Evolutionary conservation across 257 asterid species (phyloP).

Genomic region (Ilex asprella): DNA sequence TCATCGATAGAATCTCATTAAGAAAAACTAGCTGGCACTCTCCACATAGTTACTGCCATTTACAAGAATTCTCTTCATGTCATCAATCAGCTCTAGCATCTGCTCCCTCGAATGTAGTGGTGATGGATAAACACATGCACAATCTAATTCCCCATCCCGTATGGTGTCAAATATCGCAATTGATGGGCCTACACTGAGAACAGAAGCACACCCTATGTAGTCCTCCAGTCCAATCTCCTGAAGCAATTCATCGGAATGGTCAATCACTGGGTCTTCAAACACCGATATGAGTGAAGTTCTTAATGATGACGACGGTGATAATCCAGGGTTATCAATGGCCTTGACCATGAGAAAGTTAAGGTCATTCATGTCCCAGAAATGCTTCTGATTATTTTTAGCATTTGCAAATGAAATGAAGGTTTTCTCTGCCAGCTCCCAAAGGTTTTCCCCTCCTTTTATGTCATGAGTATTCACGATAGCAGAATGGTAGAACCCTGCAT

Average conservation of each 20-base stretch:
- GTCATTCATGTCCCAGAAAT: constrained; percentile 76
- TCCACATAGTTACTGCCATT: constrained; percentile 15
- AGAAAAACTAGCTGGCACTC: not conserved
- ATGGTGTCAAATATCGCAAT: constrained; percentile 65
- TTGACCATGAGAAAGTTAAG: constrained; percentile 83
- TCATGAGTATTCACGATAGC: constrained; percentile 80
- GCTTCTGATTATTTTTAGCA: constrained; percentile 70
- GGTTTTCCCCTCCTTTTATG: constrained; percentile 43
- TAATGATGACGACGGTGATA: constrained; percentile 67
- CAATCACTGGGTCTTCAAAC: constrained; percentile 58
- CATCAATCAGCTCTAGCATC: constrained; percentile 53
- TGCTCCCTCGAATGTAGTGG: constrained; percentile 89
- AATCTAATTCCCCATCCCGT: constrained; percentile 56
- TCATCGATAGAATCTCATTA: not conserved
- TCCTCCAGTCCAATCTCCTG: constrained; percentile 56
- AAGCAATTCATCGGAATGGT: constrained; percentile 24
- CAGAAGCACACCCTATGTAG: constrained; percentile 64
- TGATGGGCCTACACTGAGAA: constrained; percentile 90
- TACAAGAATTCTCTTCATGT: constrained; percentile 47
- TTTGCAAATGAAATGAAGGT: constrained; percentile 39
- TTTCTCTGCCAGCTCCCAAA: constrained; percentile 69
- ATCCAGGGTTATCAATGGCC: constrained; percentile 82
- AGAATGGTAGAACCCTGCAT: constrained; percentile 81
- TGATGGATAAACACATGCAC: constrained; percentile 73
- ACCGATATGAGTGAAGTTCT: constrained; percentile 66